Conservation (phyloP, 129 eudicot genomes). For the Chrysanthemum seticuspe region DNA sequence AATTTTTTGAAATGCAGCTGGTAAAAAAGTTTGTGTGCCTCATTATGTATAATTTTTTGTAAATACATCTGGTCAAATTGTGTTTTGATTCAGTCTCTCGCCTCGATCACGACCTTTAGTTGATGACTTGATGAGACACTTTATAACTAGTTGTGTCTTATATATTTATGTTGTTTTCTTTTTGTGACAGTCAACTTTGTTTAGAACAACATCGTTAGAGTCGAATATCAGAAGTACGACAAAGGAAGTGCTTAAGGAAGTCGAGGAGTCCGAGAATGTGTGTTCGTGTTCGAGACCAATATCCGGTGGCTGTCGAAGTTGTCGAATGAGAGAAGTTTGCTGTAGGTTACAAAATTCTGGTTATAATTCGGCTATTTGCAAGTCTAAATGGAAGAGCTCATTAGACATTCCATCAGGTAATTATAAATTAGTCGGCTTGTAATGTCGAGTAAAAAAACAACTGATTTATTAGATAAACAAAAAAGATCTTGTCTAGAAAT, state of each 20-base stretch:
- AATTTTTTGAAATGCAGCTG: no score
- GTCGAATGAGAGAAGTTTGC: constrained; percentile 60
- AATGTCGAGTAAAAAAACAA: no score
- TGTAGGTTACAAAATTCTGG: constrained; percentile 56
- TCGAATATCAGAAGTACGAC: constrained; percentile 57
- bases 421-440: background rate
- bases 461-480: no score
- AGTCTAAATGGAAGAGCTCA: constrained; percentile 80
- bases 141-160: background rate
- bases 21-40: no score
- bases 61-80: no score
- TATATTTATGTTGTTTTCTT: background rate
- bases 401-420: constrained; percentile 79
- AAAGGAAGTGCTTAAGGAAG: constrained; percentile 56
- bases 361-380: constrained; percentile 71
- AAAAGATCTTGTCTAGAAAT: background rate
- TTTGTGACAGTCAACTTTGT: constrained; percentile 56
- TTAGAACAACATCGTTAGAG: constrained; percentile 68
- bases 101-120: no score
- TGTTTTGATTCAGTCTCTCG: no score
- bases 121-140: no score
- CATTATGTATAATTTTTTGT: no score
- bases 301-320: constrained; percentile 59
- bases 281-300: constrained; percentile 57
- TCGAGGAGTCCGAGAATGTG: constrained; percentile 30